phyloP scores from a whole-genome alignment of 73 alveolate species.

The Paraurostyla sp. region DNA sequence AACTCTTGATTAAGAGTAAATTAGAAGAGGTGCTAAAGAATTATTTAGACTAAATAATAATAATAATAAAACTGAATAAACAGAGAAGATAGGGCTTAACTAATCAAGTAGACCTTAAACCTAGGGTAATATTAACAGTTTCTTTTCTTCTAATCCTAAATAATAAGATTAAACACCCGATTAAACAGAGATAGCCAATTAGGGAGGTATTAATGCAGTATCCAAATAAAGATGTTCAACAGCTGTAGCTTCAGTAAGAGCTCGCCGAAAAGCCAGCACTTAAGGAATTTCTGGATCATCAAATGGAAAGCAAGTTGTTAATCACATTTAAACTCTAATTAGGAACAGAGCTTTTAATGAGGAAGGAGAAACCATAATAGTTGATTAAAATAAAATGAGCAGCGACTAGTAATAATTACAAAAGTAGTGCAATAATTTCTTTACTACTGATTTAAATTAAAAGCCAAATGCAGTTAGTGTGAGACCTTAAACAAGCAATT shows the following conservation, averaged over 20 bases:
- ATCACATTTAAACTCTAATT: slow-evolving; percentile 3
- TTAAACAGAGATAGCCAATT: not conserved
- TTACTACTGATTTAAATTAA: not conserved
- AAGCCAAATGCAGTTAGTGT: not conserved
- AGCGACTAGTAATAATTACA: too few relatives aligned
- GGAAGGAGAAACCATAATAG: not conserved
- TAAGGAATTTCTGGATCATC: not conserved
- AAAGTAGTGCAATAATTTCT: slow-evolving; percentile 14
- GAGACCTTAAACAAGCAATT: slow-evolving; percentile 14
- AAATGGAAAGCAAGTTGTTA: slow-evolving; percentile 6
- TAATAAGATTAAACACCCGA: not conserved
- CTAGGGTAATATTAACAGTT: not conserved
- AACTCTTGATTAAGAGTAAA: slow-evolving; percentile 13
- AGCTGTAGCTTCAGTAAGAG: slow-evolving; percentile 41
- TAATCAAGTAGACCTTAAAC: not conserved
- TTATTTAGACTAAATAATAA: not conserved
- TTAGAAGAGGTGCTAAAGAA: slow-evolving; percentile 24
- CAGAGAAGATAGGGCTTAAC: not conserved
- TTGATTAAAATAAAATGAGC: too few relatives aligned
- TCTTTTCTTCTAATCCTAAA: slow-evolving; percentile 13
- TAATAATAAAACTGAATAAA: not conserved
- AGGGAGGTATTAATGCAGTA: not conserved
- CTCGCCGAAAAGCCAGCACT: not conserved
- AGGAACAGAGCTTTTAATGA: slow-evolving; percentile 7
- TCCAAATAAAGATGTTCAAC: slow-evolving; percentile 8